Evolutionary conservation across 805 yeast species (phyloP).

Genomic region (Lipomyces spencermartinsiae): DNA sequence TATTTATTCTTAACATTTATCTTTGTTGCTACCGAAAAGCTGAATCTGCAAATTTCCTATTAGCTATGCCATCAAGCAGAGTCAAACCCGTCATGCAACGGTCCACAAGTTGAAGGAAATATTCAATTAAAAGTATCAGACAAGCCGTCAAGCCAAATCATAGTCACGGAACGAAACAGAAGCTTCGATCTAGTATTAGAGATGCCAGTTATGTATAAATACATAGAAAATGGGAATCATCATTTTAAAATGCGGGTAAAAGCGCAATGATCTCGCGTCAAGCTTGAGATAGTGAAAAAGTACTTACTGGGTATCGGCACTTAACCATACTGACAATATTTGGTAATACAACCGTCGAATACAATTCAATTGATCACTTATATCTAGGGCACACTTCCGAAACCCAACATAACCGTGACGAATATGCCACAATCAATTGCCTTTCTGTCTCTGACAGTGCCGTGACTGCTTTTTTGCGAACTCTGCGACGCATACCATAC

Average conservation of each 20-base stretch:
- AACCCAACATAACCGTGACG: too few relatives aligned
- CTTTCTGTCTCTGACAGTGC: too few relatives aligned
- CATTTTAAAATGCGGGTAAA: slow-evolving; percentile 10
- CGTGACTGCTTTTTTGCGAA: too few relatives aligned
- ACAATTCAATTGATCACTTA: too few relatives aligned
- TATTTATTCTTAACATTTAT: neutral
- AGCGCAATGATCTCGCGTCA: neutral
- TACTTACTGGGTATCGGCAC: neutral
- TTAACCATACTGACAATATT: neutral
- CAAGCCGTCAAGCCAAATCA: slow-evolving; percentile 26
- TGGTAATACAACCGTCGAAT: too few relatives aligned
- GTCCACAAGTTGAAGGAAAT: too few relatives aligned
- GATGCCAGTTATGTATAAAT: slow-evolving; percentile 38
- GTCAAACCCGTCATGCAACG: neutral
- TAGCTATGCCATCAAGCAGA: neutral
- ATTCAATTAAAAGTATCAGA: slow-evolving; percentile 15
- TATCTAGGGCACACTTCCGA: too few relatives aligned
- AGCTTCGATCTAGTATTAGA: slow-evolving; percentile 39
- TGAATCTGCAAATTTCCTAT: neutral
- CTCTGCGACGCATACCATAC: too few relatives aligned
- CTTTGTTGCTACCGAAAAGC: neutral
- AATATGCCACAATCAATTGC: too few relatives aligned
- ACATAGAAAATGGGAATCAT: slow-evolving; percentile 33
- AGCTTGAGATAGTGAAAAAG: neutral
- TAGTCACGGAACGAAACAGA: slow-evolving; percentile 33